Conservation (phyloP, 192 early-diverging fungal genomes). For the Coemansia sp. region DNA sequence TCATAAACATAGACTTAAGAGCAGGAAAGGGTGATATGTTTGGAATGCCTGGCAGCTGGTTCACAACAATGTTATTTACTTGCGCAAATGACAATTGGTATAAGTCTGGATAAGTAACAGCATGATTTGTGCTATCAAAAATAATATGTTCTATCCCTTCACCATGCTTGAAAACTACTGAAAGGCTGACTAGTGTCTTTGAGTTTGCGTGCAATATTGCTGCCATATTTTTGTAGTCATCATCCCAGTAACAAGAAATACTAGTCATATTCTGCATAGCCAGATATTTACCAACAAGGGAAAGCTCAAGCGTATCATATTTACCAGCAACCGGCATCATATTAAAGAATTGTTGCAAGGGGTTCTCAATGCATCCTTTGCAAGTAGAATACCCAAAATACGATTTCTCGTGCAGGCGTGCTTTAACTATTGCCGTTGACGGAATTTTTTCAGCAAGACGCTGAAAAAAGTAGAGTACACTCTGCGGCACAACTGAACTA, state of each 20-base stretch:
- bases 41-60: not conserved
- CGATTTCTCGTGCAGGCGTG: not conserved
- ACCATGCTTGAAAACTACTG: not conserved
- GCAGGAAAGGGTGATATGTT: slow-evolving; percentile 2
- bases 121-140: not conserved
- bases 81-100: not conserved
- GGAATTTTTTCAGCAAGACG: not conserved
- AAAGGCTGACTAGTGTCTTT: not conserved
- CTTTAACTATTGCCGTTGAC: not conserved
- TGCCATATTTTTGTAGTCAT: not conserved
- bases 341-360: not conserved
- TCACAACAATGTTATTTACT: not conserved
- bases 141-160: not conserved
- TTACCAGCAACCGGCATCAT: not conserved
- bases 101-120: not conserved
- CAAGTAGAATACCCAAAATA: not conserved
- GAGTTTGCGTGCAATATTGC: not conserved
- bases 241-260: not conserved
- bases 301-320: not conserved
- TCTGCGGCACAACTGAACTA: not conserved
- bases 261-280: not conserved
- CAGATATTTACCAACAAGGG: not conserved
- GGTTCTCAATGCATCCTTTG: not conserved
- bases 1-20: not conserved
- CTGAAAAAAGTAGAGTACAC: not conserved